phyloP scores from a whole-genome alignment of 2,329 filamentous ascomycete species.

The Penicillium sp. region DNA sequence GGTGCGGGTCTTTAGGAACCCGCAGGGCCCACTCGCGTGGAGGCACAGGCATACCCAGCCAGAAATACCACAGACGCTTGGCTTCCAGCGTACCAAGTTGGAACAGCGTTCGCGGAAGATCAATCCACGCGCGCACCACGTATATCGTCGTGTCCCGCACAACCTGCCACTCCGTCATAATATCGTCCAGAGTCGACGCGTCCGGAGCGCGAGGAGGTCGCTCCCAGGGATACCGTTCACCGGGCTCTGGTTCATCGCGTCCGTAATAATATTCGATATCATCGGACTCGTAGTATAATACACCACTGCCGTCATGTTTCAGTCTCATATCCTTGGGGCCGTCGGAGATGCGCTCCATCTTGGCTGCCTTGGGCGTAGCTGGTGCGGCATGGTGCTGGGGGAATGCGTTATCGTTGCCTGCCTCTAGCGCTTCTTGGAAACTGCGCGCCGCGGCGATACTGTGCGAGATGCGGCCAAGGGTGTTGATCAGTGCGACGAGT shows the following conservation, averaged over 20 bases:
- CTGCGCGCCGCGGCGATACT: conserved; percentile 75
- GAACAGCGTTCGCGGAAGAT: conserved; percentile 69
- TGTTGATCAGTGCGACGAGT: conserved; percentile 92
- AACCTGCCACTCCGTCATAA: conserved; percentile 66
- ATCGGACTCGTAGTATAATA: conserved; percentile 44
- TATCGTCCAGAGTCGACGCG: conserved; percentile 58
- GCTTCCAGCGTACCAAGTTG: conserved; percentile 60
- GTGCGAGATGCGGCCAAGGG: conserved; percentile 82
- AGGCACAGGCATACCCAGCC: conserved; percentile 64
- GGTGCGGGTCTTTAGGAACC: conserved; percentile 34
- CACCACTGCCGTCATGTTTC: conserved; percentile 37
- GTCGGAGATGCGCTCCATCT: neutral
- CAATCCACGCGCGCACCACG: conserved; percentile 72
- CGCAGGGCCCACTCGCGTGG: conserved; percentile 61
- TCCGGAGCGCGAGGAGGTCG: conserved; percentile 35
- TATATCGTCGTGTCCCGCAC: conserved; percentile 67
- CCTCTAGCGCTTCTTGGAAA: conserved; percentile 63
- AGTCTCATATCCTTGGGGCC: neutral
- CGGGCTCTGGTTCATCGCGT: conserved; percentile 26
- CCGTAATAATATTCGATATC: conserved; percentile 51
- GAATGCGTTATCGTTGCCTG: conserved; percentile 38
- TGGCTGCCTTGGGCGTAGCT: conserved; percentile 27
- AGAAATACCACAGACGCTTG: conserved; percentile 62
- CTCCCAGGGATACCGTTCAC: conserved; percentile 38
- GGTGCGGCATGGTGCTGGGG: conserved; percentile 33